phyloP scores from a whole-genome alignment of 495 filamentous ascomycete species.

The Xylaria bambusicola region DNA sequence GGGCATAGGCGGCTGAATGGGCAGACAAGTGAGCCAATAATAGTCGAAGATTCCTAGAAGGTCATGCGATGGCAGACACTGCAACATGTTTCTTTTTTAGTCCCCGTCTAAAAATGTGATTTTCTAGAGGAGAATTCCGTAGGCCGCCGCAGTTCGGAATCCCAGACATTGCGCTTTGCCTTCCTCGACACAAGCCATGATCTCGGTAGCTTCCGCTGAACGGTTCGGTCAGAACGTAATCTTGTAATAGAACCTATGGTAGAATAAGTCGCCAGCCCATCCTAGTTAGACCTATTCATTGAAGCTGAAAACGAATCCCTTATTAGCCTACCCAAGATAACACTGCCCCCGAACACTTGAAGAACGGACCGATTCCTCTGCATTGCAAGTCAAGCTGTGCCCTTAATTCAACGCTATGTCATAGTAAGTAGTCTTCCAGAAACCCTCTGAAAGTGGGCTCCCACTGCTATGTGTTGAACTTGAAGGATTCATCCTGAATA shows the following conservation, averaged over 20 bases:
- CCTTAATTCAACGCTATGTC: too few relatives aligned
- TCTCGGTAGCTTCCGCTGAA: background rate
- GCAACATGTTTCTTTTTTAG: background rate
- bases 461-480: background rate
- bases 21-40: constrained; percentile 5
- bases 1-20: too few relatives aligned
- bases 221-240: background rate
- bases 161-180: background rate
- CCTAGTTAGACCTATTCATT: background rate
- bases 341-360: background rate
- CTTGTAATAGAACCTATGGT: background rate
- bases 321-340: constrained; percentile 5
- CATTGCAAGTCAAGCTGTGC: too few relatives aligned
- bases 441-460: too few relatives aligned
- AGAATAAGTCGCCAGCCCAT: background rate
- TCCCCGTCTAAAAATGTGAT: background rate
- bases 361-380: background rate
- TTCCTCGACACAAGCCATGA: background rate
- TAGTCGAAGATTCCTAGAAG: too few relatives aligned
- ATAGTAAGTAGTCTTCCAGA: background rate
- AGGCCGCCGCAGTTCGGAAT: background rate
- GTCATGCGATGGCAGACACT: background rate
- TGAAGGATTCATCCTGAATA: background rate
- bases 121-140: background rate
- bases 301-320: background rate